Evolutionary conservation across 139 green algal genomes (phyloP).

Genomic region (Haematococcus sp.): DNA sequence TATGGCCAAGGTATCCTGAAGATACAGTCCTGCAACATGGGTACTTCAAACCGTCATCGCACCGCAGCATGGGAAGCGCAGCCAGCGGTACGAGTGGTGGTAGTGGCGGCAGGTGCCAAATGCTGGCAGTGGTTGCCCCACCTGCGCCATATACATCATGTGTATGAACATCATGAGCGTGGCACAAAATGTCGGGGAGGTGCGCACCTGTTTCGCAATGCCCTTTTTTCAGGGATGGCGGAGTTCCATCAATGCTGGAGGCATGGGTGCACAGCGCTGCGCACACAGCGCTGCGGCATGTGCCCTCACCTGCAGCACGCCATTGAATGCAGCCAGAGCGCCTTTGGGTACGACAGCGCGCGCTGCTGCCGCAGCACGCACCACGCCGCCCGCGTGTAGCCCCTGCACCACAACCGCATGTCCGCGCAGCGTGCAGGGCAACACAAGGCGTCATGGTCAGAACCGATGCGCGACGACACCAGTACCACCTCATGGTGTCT

Average conservation of each 20-base stretch:
- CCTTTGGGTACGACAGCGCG: neutral
- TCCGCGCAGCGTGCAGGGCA: too few relatives aligned
- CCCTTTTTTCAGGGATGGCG: too few relatives aligned
- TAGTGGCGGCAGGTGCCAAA: conserved; percentile 74
- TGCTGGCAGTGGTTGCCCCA: conserved; percentile 53
- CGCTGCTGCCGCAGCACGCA: conserved; percentile 7
- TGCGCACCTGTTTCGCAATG: too few relatives aligned
- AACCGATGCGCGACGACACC: too few relatives aligned
- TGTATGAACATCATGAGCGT: too few relatives aligned
- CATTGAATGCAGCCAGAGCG: neutral
- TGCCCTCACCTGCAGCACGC: conserved; percentile 8
- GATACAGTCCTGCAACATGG: too few relatives aligned
- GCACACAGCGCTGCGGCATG: too few relatives aligned
- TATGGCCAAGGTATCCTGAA: too few relatives aligned
- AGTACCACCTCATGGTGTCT: too few relatives aligned
- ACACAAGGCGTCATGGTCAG: too few relatives aligned
- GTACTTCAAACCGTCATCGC: neutral
- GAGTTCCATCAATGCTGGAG: neutral
- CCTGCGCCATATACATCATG: too few relatives aligned
- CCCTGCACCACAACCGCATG: neutral
- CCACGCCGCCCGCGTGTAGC: neutral
- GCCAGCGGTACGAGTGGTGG: conserved; percentile 68
- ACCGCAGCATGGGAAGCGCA: conserved; percentile 79
- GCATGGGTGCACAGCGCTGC: neutral
- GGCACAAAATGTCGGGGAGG: too few relatives aligned